Conservation (phyloP, 352 stramenopile genomes). For the Phytophthora brassicae region DNA sequence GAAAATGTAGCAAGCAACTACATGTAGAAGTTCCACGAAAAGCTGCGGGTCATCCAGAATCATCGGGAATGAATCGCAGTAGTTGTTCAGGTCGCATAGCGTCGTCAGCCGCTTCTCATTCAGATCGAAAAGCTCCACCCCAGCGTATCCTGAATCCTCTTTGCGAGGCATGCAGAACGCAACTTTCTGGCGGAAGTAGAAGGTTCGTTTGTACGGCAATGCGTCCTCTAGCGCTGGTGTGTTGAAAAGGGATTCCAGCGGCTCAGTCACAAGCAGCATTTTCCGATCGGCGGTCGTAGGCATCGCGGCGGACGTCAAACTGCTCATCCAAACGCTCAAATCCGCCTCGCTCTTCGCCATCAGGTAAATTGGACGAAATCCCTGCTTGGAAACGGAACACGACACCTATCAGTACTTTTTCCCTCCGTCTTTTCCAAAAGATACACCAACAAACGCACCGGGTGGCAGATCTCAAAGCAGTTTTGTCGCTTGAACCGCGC, state of each 20-base stretch:
- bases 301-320: conserved; percentile 79
- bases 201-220: conserved; percentile 81
- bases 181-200: conserved; percentile 85
- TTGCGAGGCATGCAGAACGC: conserved; percentile 73
- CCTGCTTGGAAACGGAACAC: conserved; percentile 38
- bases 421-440: background rate
- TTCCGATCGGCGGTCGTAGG: conserved; percentile 66
- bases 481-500: conserved; percentile 84
- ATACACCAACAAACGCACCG: no score
- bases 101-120: conserved; percentile 84
- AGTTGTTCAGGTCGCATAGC: conserved; percentile 84
- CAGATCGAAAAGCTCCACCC: conserved; percentile 78
- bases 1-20: conserved; percentile 84
- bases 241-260: conserved; percentile 74
- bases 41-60: conserved; percentile 81
- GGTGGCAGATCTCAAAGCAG: conserved; percentile 87
- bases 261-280: conserved; percentile 61
- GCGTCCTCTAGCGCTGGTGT: conserved; percentile 78
- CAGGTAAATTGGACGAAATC: conserved; percentile 79
- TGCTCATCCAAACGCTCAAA: conserved; percentile 85
- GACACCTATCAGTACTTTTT: conserved; percentile 9
- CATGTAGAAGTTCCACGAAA: conserved; percentile 78
- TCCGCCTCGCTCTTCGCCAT: conserved; percentile 87
- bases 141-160: conserved; percentile 46
- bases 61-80: conserved; percentile 82